A percentile compares a stretch with the other conserved stretches of the same genome.
These are phyloP conservation scores for Aspergillus amoenus DNA, from an alignment of 2,329 filamentous ascomycete species.

Conservation along the genomic window DNA sequence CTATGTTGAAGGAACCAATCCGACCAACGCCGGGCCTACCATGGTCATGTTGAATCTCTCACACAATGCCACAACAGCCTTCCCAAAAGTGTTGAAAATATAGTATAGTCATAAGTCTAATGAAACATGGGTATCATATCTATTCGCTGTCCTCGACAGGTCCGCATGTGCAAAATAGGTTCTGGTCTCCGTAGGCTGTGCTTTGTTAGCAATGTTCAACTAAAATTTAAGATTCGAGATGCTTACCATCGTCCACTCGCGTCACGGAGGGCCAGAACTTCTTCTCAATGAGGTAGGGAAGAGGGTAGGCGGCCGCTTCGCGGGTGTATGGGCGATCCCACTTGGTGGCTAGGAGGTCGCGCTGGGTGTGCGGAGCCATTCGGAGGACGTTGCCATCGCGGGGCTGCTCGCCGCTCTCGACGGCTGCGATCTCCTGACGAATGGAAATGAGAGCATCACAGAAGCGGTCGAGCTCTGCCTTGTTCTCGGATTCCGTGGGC, in stretches of 20 bases:
- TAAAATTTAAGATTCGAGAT: not conserved
- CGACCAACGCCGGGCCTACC: slow-evolving; percentile 20
- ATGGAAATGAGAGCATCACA: slow-evolving; percentile 87
- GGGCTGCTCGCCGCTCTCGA: slow-evolving; percentile 77
- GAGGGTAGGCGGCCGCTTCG: slow-evolving; percentile 82
- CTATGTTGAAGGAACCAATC: not conserved
- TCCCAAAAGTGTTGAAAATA: slow-evolving; percentile 21
- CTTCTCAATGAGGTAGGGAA: slow-evolving; percentile 82
- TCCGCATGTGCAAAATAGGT: slow-evolving; percentile 92
- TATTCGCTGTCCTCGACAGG: slow-evolving; percentile 65
- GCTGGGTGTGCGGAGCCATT: slow-evolving; percentile 81
- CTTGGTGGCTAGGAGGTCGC: slow-evolving; percentile 71
- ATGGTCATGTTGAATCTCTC: slow-evolving; percentile 33
- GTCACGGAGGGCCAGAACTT: slow-evolving; percentile 96
- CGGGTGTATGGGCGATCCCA: slow-evolving; percentile 83
- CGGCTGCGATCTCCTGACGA: slow-evolving; percentile 75
- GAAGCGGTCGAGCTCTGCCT: slow-evolving; percentile 90
- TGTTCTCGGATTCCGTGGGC: slow-evolving; percentile 90
- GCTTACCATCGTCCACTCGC: slow-evolving; percentile 80
- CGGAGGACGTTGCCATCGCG: slow-evolving; percentile 80
- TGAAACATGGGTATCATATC: slow-evolving; percentile 38
- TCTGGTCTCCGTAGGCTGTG: slow-evolving; percentile 81
- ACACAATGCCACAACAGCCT: slow-evolving; percentile 12
- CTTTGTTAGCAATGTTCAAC: slow-evolving; percentile 23
- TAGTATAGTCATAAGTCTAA: slow-evolving; percentile 16